Evolutionary conservation across 768 basidiomycete species (phyloP).

Genomic region (Clitopilus hobsonii): DNA sequence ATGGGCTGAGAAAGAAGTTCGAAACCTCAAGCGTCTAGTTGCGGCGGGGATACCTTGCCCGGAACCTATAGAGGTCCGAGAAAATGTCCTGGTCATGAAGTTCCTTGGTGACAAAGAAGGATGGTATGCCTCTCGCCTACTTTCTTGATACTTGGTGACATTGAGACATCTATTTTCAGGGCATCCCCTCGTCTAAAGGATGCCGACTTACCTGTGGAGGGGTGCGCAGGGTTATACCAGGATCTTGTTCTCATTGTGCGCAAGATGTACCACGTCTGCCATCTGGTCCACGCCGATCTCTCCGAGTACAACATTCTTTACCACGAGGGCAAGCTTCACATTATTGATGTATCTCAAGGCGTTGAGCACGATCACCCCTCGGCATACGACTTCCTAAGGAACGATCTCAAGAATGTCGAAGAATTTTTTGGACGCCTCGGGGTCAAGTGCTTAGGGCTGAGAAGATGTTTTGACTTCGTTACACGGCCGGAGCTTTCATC

Average conservation of each 20-base stretch:
- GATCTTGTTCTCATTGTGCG: constrained; percentile 80
- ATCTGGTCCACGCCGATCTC: constrained; percentile 94
- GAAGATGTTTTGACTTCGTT: constrained; percentile 86
- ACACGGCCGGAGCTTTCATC: constrained; percentile 48
- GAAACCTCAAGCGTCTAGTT: constrained; percentile 83
- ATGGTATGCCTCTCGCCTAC: constrained; percentile 44
- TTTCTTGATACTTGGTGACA: too few relatives aligned
- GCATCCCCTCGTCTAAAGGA: constrained; percentile 94
- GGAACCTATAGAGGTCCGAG: constrained; percentile 86
- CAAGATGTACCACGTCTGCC: constrained; percentile 85
- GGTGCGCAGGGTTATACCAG: constrained; percentile 59
- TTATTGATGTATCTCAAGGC: constrained; percentile 98
- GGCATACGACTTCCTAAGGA: constrained; percentile 93
- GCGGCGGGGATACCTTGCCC: constrained; percentile 86
- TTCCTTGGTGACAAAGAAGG: constrained; percentile 82
- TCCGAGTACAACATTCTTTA: constrained; percentile 98
- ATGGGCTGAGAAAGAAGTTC: constrained; percentile 99
- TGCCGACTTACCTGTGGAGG: constrained; percentile 47
- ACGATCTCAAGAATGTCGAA: constrained; percentile 88
- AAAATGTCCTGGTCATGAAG: constrained; percentile 95
- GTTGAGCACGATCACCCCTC: constrained; percentile 98
- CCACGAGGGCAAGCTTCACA: constrained; percentile 74
- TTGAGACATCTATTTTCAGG: constrained; percentile 38
- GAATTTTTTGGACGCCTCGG: constrained; percentile 84
- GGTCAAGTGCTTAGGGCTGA: constrained; percentile 70